Evolutionary conservation across 805 yeast genomes (phyloP), one percentile per base, ranked within the genome.

Genomic region (Tetrapisispora pingtungensis): DNA sequence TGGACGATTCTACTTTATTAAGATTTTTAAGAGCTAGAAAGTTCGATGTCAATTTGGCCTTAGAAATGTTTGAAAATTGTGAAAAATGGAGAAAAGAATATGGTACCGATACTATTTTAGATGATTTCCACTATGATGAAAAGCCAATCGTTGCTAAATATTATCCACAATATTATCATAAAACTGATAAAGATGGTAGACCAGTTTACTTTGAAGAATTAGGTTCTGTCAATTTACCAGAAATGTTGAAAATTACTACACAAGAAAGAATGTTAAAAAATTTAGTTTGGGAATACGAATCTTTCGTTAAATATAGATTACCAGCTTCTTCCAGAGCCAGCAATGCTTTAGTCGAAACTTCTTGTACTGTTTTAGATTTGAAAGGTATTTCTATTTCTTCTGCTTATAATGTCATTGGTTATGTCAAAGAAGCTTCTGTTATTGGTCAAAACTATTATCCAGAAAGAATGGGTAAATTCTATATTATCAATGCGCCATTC

Each of bases 381-480:
- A 93, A 93, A 70, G 97, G 97, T 30, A 88, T 90, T 46, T 85
- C 96, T 22, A 72, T 93, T 47, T 71, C 83, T 20, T 69, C 93
- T 40, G 95, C 95, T 22, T 79, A 81, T 51, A 86, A 82, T 62
- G 98, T 93, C 36, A 72, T 87, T 51, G 72, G 81, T 12, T 93
- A 88, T 66, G 95, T 93, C 44, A 80, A 81, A 63, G 97, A 89
- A 67, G 96, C 98, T 10, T 85, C 96, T 13, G 71, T 76, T 58
- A 86, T 93, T 57, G 96, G 97, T 47, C 98, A 93, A 72, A 86
- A 93, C 70, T 90, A 85, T 69, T 93, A 93, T 65, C 98, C 98
- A 14, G 98, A 93, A 73, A 84, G 97, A 68, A 93, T 93, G 98
- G 98, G 98, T 61, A 88, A 85, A 67, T 93, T 90, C 64, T 90